phyloP scores from a whole-genome alignment of 805 yeast genomes.

The Candida odintsovae region DNA sequence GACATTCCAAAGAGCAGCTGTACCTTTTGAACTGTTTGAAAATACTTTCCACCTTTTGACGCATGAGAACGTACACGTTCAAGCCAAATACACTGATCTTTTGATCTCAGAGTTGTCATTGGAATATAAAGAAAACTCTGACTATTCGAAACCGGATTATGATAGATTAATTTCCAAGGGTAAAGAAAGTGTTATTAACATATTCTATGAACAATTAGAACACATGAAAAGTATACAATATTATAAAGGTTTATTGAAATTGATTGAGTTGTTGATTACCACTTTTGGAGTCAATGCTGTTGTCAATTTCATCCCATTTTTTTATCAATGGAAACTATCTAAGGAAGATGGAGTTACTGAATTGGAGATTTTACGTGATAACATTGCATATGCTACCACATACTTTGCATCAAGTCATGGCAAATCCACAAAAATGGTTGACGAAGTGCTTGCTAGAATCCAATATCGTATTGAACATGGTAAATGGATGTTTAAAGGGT shows the following conservation, averaged over 20 bases:
- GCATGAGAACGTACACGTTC: conserved; percentile 7
- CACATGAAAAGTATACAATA: conserved; percentile 2
- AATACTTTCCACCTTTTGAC: conserved; percentile 18
- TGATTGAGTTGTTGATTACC: conserved; percentile 19
- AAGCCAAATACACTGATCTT: conserved; percentile 13
- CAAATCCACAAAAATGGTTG: conserved; percentile 6
- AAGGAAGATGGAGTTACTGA: background rate
- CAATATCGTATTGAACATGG: conserved; percentile 15
- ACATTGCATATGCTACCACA: conserved; percentile 13
- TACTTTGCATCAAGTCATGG: conserved; percentile 11
- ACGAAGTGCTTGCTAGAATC: conserved; percentile 15
- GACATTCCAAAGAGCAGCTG: conserved; percentile 19
- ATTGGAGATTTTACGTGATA: conserved; percentile 13
- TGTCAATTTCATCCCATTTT: conserved; percentile 39
- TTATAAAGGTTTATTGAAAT: conserved; percentile 4
- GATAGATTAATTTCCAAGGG: conserved; percentile 16
- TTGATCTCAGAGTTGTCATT: conserved; percentile 12
- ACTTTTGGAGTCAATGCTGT: conserved; percentile 43
- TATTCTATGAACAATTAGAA: conserved; percentile 19
- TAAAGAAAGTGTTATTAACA: conserved; percentile 15
- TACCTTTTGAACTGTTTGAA: conserved; percentile 21
- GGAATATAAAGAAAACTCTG: conserved; percentile 15
- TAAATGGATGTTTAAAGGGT: conserved; percentile 13
- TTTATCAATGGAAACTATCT: conserved; percentile 36
- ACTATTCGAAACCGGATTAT: conserved; percentile 12